Conservation (phyloP, 306 rosid genomes). For the Benincasa hispida region DNA sequence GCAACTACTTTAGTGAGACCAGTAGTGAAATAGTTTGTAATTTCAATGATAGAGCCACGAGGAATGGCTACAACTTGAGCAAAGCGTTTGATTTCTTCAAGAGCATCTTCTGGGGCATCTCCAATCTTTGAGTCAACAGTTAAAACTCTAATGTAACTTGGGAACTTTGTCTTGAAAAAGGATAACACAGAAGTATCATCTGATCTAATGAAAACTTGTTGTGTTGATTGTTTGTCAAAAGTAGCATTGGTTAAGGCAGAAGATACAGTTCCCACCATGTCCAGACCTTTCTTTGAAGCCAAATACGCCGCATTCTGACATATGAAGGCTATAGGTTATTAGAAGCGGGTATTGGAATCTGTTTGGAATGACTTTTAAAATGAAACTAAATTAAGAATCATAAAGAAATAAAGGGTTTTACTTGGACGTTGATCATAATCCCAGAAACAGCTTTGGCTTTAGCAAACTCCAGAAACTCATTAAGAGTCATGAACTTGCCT, state of each 20-base stretch:
- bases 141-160: conserved; percentile 1
- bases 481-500: conserved; percentile 51
- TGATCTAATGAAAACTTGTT: conserved; percentile 56
- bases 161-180: background rate
- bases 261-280: conserved; percentile 41
- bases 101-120: conserved; percentile 24
- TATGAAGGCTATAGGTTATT: background rate
- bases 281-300: conserved; percentile 67
- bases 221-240: conserved; percentile 56
- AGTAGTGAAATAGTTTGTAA: conserved; percentile 10
- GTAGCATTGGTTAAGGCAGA: conserved; percentile 54
- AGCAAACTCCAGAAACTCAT: conserved; percentile 70
- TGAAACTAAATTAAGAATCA: too few relatives aligned
- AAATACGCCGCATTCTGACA: conserved; percentile 70
- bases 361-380: background rate
- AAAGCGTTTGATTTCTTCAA: conserved; percentile 51
- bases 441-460: conserved; percentile 64
- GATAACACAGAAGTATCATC: conserved; percentile 73
- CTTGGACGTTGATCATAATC: conserved; percentile 50
- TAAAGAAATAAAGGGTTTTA: background rate
- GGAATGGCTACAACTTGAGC: conserved; percentile 53
- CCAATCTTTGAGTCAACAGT: conserved; percentile 3
- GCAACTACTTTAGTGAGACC: conserved; percentile 30
- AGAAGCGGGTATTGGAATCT: background rate
- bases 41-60: conserved; percentile 12